phyloP scores from a whole-genome alignment of 768 basidiomycete species.

The Agrocybe praecox region DNA sequence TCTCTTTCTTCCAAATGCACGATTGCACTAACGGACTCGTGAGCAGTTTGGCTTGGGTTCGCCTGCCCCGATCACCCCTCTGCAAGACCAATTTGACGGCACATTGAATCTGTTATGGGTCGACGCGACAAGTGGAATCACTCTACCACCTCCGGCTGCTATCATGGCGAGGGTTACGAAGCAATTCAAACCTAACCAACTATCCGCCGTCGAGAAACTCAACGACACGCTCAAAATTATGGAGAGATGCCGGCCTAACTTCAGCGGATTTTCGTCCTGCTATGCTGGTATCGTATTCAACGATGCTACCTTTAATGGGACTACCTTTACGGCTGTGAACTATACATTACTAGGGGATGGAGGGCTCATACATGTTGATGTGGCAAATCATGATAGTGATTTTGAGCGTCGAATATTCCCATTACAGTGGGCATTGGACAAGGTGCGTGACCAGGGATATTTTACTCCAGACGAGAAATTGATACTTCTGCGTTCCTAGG shows the following conservation, averaged over 20 bases:
- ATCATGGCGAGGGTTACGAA: slow-evolving; percentile 65
- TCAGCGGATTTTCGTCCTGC: slow-evolving; percentile 68
- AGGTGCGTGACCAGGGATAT: slow-evolving; percentile 38
- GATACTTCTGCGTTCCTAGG: slow-evolving; percentile 29
- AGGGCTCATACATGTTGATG: slow-evolving; percentile 67
- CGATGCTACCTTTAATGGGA: slow-evolving; percentile 46
- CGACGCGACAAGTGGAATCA: slow-evolving; percentile 61
- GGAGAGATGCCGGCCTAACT: slow-evolving; percentile 69
- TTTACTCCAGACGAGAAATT: not conserved
- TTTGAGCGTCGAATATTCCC: slow-evolving; percentile 71
- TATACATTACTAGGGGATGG: slow-evolving; percentile 75
- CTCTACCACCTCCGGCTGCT: slow-evolving; percentile 53
- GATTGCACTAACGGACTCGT: not conserved
- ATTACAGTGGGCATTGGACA: slow-evolving; percentile 77
- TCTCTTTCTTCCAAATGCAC: slow-evolving; percentile 18
- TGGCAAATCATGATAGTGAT: slow-evolving; percentile 64
- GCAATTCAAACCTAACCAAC: slow-evolving; percentile 51
- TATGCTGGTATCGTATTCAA: slow-evolving; percentile 69
- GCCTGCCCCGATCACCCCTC: slow-evolving; percentile 47
- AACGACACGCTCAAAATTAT: slow-evolving; percentile 51
- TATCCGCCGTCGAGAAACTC: slow-evolving; percentile 50
- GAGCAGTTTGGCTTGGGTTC: slow-evolving; percentile 65
- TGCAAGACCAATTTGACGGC: slow-evolving; percentile 54
- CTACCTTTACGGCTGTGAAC: slow-evolving; percentile 43
- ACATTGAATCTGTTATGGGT: slow-evolving; percentile 64